These are phyloP conservation scores for Phlebopus sp. DNA, from an alignment of 1,284 basidiomycete species.

Conservation along the genomic window DNA sequence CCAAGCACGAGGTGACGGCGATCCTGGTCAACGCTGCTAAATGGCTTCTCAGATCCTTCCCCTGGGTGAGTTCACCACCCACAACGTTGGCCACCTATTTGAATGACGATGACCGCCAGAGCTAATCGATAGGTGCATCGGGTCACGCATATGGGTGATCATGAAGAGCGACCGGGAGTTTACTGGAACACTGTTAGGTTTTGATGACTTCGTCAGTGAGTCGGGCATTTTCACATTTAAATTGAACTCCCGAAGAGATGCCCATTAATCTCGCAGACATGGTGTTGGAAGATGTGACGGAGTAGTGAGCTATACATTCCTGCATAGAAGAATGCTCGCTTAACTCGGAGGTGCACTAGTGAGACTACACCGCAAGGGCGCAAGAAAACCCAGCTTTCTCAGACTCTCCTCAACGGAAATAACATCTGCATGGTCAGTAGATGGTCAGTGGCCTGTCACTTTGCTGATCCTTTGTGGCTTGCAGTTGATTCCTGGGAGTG, in stretches of 20 bases:
- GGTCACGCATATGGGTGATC: slow-evolving; percentile 92
- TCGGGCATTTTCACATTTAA: slow-evolving; percentile 30
- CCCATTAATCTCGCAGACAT: slow-evolving; percentile 64
- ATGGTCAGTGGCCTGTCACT: not conserved
- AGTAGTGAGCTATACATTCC: slow-evolving; percentile 65
- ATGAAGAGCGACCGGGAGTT: slow-evolving; percentile 97
- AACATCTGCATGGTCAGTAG: slow-evolving; percentile 92
- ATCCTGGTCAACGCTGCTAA: slow-evolving; percentile 1
- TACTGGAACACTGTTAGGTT: slow-evolving; percentile 92
- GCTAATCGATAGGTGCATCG: slow-evolving; percentile 93
- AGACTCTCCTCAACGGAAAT: slow-evolving; percentile 95
- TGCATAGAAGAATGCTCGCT: not conserved
- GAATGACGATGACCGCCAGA: slow-evolving; percentile 45
- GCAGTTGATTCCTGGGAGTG: slow-evolving; percentile 77
- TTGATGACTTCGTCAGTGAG: slow-evolving; percentile 99
- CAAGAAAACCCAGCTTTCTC: slow-evolving; percentile 80
- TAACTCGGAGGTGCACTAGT: slow-evolving; percentile 43
- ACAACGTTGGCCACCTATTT: slow-evolving; percentile 1
- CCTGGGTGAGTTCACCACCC: slow-evolving; percentile 31
- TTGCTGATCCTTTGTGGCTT: slow-evolving; percentile 7
- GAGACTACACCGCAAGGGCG: slow-evolving; percentile 82
- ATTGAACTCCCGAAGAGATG: not conserved
- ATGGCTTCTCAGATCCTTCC: slow-evolving; percentile 72
- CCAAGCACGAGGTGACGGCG: slow-evolving; percentile 4
- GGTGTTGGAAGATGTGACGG: slow-evolving; percentile 96